These are phyloP conservation scores for Boletus mariae DNA, from an alignment of 1,284 basidiomycete genomes.

Conservation along the genomic window DNA sequence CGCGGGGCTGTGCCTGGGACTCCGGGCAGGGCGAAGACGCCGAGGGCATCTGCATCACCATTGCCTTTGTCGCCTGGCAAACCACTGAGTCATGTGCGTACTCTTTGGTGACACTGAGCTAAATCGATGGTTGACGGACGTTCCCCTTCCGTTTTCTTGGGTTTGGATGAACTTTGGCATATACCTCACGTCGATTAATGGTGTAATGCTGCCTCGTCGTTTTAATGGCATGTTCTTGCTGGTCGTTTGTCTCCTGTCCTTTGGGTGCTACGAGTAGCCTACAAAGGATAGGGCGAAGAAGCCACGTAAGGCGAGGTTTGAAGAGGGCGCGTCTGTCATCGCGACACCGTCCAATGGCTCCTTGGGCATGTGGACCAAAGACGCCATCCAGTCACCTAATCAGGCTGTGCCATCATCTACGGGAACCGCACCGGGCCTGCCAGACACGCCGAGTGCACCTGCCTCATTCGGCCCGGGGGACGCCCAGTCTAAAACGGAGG, in stretches of 20 bases:
- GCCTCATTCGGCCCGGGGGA: not conserved
- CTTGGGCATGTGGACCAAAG: not conserved
- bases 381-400: not conserved
- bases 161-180: slow-evolving; percentile 19
- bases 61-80: slow-evolving; percentile 48
- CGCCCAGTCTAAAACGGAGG: not conserved
- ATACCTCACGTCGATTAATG: slow-evolving; percentile 34
- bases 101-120: slow-evolving; percentile 55
- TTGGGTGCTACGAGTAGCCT: slow-evolving; percentile 43
- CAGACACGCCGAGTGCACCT: slow-evolving; percentile 1
- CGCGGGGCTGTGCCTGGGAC: slow-evolving; percentile 19
- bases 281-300: slow-evolving; percentile 66
- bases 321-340: slow-evolving; percentile 14
- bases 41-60: slow-evolving; percentile 29
- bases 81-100: slow-evolving; percentile 80
- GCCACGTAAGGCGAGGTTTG: slow-evolving; percentile 48
- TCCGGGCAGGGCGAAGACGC: slow-evolving; percentile 20
- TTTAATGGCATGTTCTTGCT: slow-evolving; percentile 31
- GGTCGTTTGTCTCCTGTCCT: slow-evolving; percentile 24
- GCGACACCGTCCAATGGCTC: not conserved
- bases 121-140: slow-evolving; percentile 33
- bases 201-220: slow-evolving; percentile 27
- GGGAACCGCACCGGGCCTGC: slow-evolving; percentile 3
- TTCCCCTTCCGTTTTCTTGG: slow-evolving; percentile 8
- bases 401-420: not conserved